phyloP scores from a whole-genome alignment of 306 rosid genomes.

The Glycyrrhiza uralensis region DNA sequence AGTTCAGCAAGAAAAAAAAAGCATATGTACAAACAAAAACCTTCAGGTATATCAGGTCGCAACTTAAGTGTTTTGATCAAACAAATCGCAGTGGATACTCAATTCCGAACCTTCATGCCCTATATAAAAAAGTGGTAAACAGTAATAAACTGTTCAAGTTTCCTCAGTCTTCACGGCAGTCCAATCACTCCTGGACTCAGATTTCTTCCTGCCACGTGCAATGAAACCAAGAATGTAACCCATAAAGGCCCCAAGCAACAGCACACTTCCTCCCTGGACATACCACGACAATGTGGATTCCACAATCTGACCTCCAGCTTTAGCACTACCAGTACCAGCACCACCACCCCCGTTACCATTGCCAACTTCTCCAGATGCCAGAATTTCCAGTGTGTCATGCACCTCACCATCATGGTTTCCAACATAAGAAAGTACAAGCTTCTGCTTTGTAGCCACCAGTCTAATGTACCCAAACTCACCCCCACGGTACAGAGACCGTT shows the following conservation, averaged over 20 bases:
- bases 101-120: constrained; percentile 9
- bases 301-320: constrained; percentile 15
- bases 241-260: constrained; percentile 69
- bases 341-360: constrained; percentile 26
- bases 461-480: constrained; percentile 91
- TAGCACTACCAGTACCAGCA: constrained; percentile 15
- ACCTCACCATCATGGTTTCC: constrained; percentile 86
- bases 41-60: constrained; percentile 12
- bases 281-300: constrained; percentile 47
- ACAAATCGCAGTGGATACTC: background rate
- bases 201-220: constrained; percentile 53
- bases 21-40: constrained; percentile 27
- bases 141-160: constrained; percentile 17
- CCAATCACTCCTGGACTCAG: constrained; percentile 44
- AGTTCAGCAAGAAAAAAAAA: background rate
- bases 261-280: constrained; percentile 60
- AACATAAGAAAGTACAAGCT: constrained; percentile 62
- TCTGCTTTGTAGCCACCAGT: constrained; percentile 65
- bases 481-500: constrained; percentile 67
- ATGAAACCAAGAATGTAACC: constrained; percentile 72
- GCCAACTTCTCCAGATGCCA: constrained; percentile 60
- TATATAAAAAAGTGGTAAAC: constrained; percentile 1
- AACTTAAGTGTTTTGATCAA: constrained; percentile 5
- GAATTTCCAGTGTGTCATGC: constrained; percentile 63
- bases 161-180: constrained; percentile 72